A percentile compares a stretch with the other conserved stretches of the same genome.
Conservation (phyloP, 139 green algal species). For the Ettlia oleoabundans region DNA sequence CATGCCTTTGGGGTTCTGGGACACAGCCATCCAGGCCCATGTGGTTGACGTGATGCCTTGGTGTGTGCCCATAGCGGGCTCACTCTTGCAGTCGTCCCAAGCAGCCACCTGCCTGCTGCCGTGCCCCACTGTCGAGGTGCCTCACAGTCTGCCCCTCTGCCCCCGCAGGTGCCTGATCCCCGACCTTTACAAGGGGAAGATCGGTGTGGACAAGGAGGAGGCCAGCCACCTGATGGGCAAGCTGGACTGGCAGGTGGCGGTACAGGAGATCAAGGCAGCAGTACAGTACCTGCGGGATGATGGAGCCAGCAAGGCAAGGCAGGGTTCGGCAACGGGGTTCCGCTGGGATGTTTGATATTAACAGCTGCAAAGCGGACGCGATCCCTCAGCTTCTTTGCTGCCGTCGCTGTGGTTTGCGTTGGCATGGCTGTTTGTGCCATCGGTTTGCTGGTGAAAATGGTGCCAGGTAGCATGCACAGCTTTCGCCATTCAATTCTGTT, state of each 20-base stretch:
- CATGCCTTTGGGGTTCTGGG: too few relatives aligned
- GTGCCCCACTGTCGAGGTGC: not conserved
- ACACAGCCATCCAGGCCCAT: too few relatives aligned
- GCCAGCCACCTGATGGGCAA: slow-evolving; percentile 63
- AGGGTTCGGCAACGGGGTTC: not conserved
- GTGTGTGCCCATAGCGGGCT: too few relatives aligned
- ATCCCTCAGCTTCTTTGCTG: too few relatives aligned
- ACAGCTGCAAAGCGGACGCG: too few relatives aligned
- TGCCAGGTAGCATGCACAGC: too few relatives aligned
- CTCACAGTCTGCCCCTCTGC: not conserved
- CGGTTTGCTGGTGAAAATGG: too few relatives aligned
- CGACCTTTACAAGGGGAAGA: slow-evolving; percentile 79
- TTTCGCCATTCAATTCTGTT: too few relatives aligned
- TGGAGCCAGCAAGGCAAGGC: slow-evolving; percentile 49
- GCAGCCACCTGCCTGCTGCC: not conserved
- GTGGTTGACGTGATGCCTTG: too few relatives aligned
- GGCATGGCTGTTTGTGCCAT: too few relatives aligned
- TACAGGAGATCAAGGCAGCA: slow-evolving; percentile 67
- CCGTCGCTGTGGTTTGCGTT: not conserved
- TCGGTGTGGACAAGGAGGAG: slow-evolving; percentile 56
- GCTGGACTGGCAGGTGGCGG: slow-evolving; percentile 70
- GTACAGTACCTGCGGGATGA: slow-evolving; percentile 55
- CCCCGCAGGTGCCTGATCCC: slow-evolving; percentile 53
- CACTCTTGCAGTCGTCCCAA: too few relatives aligned
- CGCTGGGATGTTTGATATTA: too few relatives aligned